Conservation (phyloP, 2,329 filamentous ascomycete genomes). For the Cladosporium sp. region DNA sequence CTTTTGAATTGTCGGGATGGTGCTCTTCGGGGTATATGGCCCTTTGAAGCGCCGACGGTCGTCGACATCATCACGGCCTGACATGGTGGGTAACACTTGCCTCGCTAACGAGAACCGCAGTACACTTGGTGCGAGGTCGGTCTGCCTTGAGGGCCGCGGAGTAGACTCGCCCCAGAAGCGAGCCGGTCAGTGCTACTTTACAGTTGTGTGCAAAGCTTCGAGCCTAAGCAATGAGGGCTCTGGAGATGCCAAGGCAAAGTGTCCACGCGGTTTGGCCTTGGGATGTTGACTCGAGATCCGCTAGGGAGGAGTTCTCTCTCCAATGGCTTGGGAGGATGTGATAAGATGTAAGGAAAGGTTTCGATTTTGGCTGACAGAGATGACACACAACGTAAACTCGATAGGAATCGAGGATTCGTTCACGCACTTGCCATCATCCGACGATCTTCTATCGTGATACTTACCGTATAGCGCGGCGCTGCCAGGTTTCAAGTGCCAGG, state of each 20-base stretch:
- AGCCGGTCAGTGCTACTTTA: neutral
- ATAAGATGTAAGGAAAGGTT: neutral
- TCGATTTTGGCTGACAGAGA: neutral
- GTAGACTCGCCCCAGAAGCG: neutral
- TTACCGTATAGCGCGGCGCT: no score
- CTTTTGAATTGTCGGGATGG: slow-evolving; percentile 44
- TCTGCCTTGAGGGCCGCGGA: neutral
- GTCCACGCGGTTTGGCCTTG: neutral
- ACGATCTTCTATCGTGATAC: no score
- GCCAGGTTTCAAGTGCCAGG: no score
- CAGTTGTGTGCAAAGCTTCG: slow-evolving; percentile 8
- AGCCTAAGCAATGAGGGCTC: slow-evolving; percentile 1
- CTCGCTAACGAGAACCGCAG: neutral
- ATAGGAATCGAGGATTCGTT: no score
- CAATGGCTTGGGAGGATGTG: neutral
- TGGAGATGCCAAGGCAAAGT: slow-evolving; percentile 7
- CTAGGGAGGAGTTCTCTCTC: neutral
- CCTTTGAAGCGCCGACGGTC: slow-evolving; percentile 37
- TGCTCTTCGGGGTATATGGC: slow-evolving; percentile 41
- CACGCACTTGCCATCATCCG: no score
- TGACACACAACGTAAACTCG: neutral
- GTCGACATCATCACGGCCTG: slow-evolving; percentile 38
- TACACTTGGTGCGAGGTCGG: neutral
- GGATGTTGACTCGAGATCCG: neutral
- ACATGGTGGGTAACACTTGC: slow-evolving; percentile 21